Evolutionary conservation across 2,329 filamentous ascomycete genomes (phyloP), one percentile per base, ranked within the genome.

Genomic region (Pleurostoma richardsiae): DNA sequence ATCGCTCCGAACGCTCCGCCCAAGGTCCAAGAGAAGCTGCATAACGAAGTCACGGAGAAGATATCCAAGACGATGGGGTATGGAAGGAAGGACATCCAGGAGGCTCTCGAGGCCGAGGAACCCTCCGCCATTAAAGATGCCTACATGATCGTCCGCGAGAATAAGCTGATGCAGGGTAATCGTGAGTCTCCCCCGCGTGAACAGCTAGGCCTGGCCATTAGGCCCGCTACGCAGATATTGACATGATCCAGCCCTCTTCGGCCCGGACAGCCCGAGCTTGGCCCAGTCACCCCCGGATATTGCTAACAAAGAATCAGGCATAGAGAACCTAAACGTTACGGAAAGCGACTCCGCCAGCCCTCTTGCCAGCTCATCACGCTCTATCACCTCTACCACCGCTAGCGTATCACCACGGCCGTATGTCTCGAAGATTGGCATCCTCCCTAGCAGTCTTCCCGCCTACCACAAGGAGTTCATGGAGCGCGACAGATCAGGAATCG

Each of bases 41-140:
- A 97, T 63, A 84, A 94, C 50, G 86, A 90, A 54, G 92, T 97
- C 4, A 92, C 95, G 5, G 87, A 91, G 49, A 97, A 97, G 73
- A 86, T 99, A 45, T 94, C 92, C 59, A 94, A 92, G 70, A 96
- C 90, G 1, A 97, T 99, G 91, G 94, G 94, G 50, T 99, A 99
- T 63, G 90, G 87, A 33, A 92, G 89, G 64, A 86, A 86, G 51
- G 94, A 99, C 71, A 92, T 99, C 45, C 88, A 96, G 62, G 94
- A 97, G 66, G 92, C 94, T 27, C 73, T 99, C 52, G 86, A 87
- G 59, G 90, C 90, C 47, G 84, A 94, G 45, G 94, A 99, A 64
- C 94, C 94, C 10, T 97, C 91, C 49, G 91, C 94, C 8, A 96
- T 99, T 74, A 99, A 99, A 70, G 94, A 99, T 68, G 94, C 94